Conservation (phyloP, 768 basidiomycete genomes). For the Lyophyllum decastes region DNA sequence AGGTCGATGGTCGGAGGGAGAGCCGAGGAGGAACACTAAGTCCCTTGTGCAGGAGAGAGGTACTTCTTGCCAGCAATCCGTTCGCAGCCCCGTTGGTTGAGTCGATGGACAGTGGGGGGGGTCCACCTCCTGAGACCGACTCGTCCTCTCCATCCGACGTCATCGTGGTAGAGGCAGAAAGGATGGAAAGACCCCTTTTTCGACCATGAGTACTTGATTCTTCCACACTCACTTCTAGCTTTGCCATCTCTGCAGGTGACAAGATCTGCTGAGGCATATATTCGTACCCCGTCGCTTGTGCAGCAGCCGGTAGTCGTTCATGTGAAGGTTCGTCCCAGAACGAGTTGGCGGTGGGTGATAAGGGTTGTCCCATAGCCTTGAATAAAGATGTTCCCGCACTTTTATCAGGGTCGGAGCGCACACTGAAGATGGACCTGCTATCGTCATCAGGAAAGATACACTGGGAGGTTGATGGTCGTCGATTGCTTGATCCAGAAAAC, state of each 20-base stretch:
- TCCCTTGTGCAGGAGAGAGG: slow-evolving; percentile 18
- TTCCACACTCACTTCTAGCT: slow-evolving; percentile 56
- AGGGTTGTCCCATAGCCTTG: slow-evolving; percentile 24
- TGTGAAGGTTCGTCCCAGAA: slow-evolving; percentile 50
- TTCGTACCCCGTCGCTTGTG: slow-evolving; percentile 35
- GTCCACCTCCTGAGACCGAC: slow-evolving; percentile 21
- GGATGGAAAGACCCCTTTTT: slow-evolving; percentile 35
- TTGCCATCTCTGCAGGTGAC: slow-evolving; percentile 65
- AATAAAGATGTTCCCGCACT: slow-evolving; percentile 19
- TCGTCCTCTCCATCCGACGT: slow-evolving; percentile 34
- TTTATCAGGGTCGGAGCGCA: slow-evolving; percentile 45
- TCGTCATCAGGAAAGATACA: slow-evolving; percentile 50
- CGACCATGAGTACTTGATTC: slow-evolving; percentile 26
- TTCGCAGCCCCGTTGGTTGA: slow-evolving; percentile 15
- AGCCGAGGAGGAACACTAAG: slow-evolving; percentile 18
- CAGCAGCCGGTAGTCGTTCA: slow-evolving; percentile 38
- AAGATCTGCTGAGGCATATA: slow-evolving; percentile 67
- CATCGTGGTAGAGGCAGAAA: slow-evolving; percentile 39
- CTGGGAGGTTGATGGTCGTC: slow-evolving; percentile 55
- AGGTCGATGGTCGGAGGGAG: slow-evolving; percentile 35
- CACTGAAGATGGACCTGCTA: slow-evolving; percentile 53
- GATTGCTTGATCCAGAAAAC: slow-evolving; percentile 58
- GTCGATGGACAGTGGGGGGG: slow-evolving; percentile 27
- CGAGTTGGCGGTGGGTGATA: slow-evolving; percentile 29
- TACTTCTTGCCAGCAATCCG: slow-evolving; percentile 18